These are phyloP conservation scores for Pyricularia sp. DNA, from an alignment of 2,329 filamentous ascomycete species.

Conservation along the genomic window DNA sequence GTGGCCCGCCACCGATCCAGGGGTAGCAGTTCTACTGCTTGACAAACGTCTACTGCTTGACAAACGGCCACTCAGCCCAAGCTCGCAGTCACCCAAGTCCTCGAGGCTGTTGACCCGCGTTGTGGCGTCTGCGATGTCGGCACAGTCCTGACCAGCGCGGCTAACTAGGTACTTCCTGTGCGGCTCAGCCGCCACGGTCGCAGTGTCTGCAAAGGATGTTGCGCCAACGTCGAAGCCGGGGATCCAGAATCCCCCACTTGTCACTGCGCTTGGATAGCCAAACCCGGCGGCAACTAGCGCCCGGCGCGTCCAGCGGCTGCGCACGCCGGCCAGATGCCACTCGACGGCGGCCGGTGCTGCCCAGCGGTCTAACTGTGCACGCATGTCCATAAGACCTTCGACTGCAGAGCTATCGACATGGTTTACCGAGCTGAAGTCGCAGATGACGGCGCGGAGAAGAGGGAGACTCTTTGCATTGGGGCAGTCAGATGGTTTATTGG, in stretches of 20 bases:
- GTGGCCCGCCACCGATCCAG: background rate
- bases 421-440: conserved; percentile 91
- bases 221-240: conserved; percentile 3
- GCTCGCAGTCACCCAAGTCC: background rate
- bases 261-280: conserved; percentile 31
- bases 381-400: conserved; percentile 86
- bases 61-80: background rate
- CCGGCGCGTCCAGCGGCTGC: conserved; percentile 86
- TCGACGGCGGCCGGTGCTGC: conserved; percentile 72
- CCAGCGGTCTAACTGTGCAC: conserved; percentile 89
- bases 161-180: background rate
- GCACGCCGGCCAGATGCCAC: conserved; percentile 86
- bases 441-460: conserved; percentile 56
- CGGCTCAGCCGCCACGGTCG: no score
- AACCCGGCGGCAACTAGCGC: conserved; percentile 83
- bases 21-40: background rate
- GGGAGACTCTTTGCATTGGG: conserved; percentile 12
- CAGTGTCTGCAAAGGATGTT: background rate
- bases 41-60: background rate
- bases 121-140: background rate
- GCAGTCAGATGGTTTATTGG: background rate
- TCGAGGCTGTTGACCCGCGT: background rate
- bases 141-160: background rate
- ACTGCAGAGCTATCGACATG: conserved; percentile 89
- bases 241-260: background rate